Base-by-base conservation (phyloP, 1,284 basidiomycete genomes). In the Melanopsichium pennsylvanicum region DNA sequence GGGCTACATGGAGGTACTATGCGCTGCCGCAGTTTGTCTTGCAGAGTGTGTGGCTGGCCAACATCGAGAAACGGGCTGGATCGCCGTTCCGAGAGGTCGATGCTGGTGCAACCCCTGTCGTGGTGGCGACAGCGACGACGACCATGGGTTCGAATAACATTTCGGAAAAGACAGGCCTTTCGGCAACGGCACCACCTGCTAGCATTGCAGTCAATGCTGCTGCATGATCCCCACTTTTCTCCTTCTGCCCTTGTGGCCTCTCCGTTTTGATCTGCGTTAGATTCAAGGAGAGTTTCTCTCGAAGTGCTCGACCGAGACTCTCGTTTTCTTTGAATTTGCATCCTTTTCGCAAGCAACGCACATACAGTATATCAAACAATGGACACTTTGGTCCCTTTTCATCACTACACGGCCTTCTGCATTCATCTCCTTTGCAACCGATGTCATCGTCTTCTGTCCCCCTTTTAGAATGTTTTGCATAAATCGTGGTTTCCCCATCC, bases 1-100 rank as follows among this genome's bases (percentile, higher is more conserved):
- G 75, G 75, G 62, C 74, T 18, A 68, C 66, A 1, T 76, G 71
- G 72, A 51, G 70, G 16, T 77, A 77, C 48, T 77, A 64, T 26
- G 55, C 56, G n/a, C 36, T 75, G 29, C 70, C 72, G 4, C 73
- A 75, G 39, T 74, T 68, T 34, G 56, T 76, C 21, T 26, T 74
- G 27, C 74, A 76, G 54, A 62, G 37, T 25, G 39, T 55, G 33
- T 74, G 72, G 75, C n/a, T 66, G 32, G 45, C 64, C 29, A 60
- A 76, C 34, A 56, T 76, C 35, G 74, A 74, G 48, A 67, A 59
- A 46, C 66, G 74, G 6, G 74, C 75, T 7, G 75, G 75, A 6
- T 43, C 55, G 27, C 66, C 64, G 11, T 74, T 77, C 49, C 42
- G 52, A 11, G 29, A 66, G 39, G 58, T 51, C 4, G 38, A 5